Evolutionary conservation across 257 asterid species (phyloP).

Genomic region (Solanum sitiens): DNA sequence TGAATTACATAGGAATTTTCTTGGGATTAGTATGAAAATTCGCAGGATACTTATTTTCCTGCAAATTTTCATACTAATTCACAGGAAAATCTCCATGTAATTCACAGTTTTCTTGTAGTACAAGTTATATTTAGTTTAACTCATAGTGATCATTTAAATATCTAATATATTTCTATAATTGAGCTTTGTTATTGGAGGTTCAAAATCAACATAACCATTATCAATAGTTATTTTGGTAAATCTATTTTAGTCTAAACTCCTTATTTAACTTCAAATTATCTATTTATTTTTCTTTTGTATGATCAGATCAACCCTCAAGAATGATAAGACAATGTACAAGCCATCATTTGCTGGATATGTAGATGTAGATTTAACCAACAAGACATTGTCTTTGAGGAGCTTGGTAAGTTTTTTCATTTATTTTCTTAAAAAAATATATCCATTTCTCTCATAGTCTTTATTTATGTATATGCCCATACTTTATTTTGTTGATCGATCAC

Average conservation of each 20-base stretch:
- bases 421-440: too few relatives aligned
- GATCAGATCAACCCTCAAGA: constrained; percentile 16
- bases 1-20: too few relatives aligned
- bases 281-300: not conserved
- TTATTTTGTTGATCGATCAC: too few relatives aligned
- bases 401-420: constrained; percentile 5
- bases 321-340: constrained; percentile 7
- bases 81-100: too few relatives aligned
- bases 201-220: not conserved
- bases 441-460: not conserved
- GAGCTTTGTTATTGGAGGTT: not conserved
- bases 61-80: too few relatives aligned
- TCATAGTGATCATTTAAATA: not conserved
- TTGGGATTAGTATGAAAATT: too few relatives aligned
- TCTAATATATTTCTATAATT: not conserved
- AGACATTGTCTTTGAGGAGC: constrained; percentile 21
- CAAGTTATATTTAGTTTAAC: not conserved
- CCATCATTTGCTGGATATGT: constrained; percentile 34
- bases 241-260: not conserved
- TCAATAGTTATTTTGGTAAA: not conserved
- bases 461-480: not conserved
- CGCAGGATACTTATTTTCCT: too few relatives aligned
- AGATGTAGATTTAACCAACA: constrained; percentile 12
- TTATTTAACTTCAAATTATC: not conserved
- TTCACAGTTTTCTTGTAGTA: too few relatives aligned